Percentiles rank a stretch among this genome's conserved stretches.
phyloP scores from a whole-genome alignment of 73 alveolate genomes.

The Loxodes magnus region DNA sequence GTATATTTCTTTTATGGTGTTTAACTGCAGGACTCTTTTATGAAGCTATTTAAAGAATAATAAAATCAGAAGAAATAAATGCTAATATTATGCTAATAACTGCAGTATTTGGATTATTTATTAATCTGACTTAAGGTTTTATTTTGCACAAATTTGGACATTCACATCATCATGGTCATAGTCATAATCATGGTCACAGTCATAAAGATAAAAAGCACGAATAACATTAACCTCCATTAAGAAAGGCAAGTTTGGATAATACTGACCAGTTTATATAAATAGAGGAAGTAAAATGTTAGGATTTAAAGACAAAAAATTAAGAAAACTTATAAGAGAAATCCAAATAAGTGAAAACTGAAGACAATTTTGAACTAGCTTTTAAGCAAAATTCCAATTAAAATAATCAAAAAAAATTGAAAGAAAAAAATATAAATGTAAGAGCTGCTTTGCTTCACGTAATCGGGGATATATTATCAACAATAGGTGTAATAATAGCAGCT shows the following conservation, averaged over 20 bases:
- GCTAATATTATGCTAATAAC: slow-evolving; percentile 73
- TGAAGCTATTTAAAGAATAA: slow-evolving; percentile 73
- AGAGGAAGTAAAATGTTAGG: too few relatives aligned
- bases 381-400: slow-evolving; percentile 10
- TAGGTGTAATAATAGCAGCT: slow-evolving; percentile 90
- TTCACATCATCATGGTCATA: slow-evolving; percentile 24
- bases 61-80: slow-evolving; percentile 34
- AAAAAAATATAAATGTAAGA: slow-evolving; percentile 66
- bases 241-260: too few relatives aligned
- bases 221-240: not conserved
- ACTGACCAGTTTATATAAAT: too few relatives aligned
- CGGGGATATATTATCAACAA: slow-evolving; percentile 81
- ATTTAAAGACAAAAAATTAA: too few relatives aligned
- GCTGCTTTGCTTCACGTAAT: slow-evolving; percentile 83
- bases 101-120: slow-evolving; percentile 68
- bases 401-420: slow-evolving; percentile 15
- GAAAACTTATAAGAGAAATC: slow-evolving; percentile 1
- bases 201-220: not conserved
- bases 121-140: slow-evolving; percentile 74
- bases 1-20: slow-evolving; percentile 82
- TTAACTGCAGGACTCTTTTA: slow-evolving; percentile 55
- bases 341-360: not conserved
- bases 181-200: slow-evolving; percentile 11
- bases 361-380: not conserved
- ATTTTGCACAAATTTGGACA: slow-evolving; percentile 31